phyloP scores from a whole-genome alignment of 1,139 yeast genomes.

The Magnusiomyces fungicola region DNA sequence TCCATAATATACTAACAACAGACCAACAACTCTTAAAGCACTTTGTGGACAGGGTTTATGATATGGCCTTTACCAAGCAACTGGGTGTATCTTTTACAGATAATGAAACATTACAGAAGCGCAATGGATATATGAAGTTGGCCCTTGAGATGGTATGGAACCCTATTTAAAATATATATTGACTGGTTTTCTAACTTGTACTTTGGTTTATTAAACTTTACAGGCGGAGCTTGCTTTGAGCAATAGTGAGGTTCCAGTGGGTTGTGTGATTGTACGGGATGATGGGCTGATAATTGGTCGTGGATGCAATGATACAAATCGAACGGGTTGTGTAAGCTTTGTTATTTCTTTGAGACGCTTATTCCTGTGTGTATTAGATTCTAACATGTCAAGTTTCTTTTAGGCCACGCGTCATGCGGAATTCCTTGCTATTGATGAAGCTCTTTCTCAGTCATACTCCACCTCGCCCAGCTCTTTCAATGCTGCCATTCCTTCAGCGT shows the following conservation, averaged over 20 bases:
- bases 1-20: too few relatives aligned
- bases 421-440: conserved; percentile 64
- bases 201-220: not conserved
- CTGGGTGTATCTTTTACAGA: too few relatives aligned
- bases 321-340: conserved; percentile 47
- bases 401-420: conserved; percentile 91
- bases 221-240: conserved; percentile 50
- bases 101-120: not conserved
- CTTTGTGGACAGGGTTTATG: too few relatives aligned
- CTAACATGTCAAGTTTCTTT: too few relatives aligned
- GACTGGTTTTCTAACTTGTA: not conserved
- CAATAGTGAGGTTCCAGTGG: conserved; percentile 64
- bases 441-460: conserved; percentile 32
- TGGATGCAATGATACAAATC: conserved; percentile 88
- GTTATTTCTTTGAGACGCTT: too few relatives aligned
- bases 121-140: not conserved
- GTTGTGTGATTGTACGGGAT: conserved; percentile 54
- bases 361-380: too few relatives aligned
- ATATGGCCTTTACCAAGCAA: too few relatives aligned
- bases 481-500: too few relatives aligned
- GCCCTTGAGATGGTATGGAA: not conserved
- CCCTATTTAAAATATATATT: not conserved
- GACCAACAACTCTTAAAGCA: too few relatives aligned
- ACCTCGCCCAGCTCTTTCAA: too few relatives aligned
- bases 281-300: conserved; percentile 51